A percentile compares a stretch with the other conserved stretches of the same genome.
These are phyloP conservation scores for Nicotiana sylvestris DNA, from an alignment of 257 asterid species.

Conservation along the genomic window DNA sequence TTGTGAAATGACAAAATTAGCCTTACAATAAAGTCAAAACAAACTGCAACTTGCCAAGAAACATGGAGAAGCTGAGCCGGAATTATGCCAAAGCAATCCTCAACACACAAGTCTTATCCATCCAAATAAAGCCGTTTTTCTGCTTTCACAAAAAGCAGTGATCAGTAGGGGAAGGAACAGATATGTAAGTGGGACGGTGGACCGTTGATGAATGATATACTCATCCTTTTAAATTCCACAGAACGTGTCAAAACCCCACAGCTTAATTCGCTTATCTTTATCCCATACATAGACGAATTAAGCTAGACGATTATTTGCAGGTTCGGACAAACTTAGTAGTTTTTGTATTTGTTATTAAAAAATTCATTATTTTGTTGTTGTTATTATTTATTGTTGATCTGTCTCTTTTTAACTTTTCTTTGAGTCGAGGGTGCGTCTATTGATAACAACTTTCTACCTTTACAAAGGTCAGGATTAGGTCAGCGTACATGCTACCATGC, in stretches of 20 bases:
- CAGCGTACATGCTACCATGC: too few species aligned
- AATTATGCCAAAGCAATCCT: not conserved
- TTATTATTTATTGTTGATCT: too few species aligned
- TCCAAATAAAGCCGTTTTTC: not conserved
- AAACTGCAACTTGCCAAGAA: slow-evolving; percentile 1
- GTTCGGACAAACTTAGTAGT: too few species aligned
- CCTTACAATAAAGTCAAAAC: not conserved
- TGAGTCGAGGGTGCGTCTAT: too few species aligned
- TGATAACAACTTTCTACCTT: too few species aligned
- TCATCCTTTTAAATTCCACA: not conserved
- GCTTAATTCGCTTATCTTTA: not conserved
- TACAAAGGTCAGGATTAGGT: too few species aligned
- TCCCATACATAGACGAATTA: too few species aligned
- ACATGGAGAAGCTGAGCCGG: not conserved
- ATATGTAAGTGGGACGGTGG: not conserved
- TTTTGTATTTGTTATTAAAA: too few species aligned
- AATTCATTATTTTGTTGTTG: too few species aligned
- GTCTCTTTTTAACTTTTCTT: too few species aligned
- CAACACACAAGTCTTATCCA: slow-evolving; percentile 7
- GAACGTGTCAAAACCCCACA: slow-evolving; percentile 13
- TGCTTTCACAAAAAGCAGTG: slow-evolving; percentile 1
- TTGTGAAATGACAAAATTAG: too few species aligned
- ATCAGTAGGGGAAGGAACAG: not conserved
- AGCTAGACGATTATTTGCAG: too few species aligned
- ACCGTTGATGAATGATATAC: not conserved